Conservation (phyloP, 129 eudicot species). For the carrot (Daucus carota) region DH1_v3.0 NC_030387.2:5182501-5183000, state of each 20-base stretch:
- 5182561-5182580: slow-evolving; percentile 58
- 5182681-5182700: slow-evolving; percentile 56
- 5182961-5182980: no score
- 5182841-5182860: neutral
- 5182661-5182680: slow-evolving; percentile 69
- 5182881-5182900: neutral
- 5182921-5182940: no score
- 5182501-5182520: slow-evolving; percentile 66
- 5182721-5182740: neutral
- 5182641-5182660: slow-evolving; percentile 92
- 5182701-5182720: slow-evolving; percentile 51
- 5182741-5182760: neutral
- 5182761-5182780: neutral
- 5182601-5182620: slow-evolving; percentile 74
- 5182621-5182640: slow-evolving; percentile 72
- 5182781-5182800: neutral
- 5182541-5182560: slow-evolving; percentile 64
- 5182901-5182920: no score
- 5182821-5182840: neutral
- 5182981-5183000: no score
- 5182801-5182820: neutral
- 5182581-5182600: slow-evolving; percentile 55
- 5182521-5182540: slow-evolving; percentile 68
- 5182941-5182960: no score
- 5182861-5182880: neutral